These are phyloP conservation scores for Scedosporium minutisporum DNA, from an alignment of 2,329 filamentous ascomycete species.

Conservation along the genomic window DNA sequence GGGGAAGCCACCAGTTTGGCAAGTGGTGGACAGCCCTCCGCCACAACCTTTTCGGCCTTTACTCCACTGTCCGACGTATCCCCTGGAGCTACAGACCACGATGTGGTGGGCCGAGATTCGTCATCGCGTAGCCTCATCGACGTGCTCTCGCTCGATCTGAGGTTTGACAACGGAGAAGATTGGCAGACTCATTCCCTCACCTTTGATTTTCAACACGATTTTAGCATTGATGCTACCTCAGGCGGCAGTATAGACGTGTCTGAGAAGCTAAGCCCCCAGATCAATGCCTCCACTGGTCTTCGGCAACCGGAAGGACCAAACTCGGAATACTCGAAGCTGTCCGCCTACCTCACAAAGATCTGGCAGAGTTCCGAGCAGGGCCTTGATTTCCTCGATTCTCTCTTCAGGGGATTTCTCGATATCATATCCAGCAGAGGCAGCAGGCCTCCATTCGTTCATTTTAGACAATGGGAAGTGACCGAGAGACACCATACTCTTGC, in stretches of 20 bases:
- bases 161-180: neutral
- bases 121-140: neutral
- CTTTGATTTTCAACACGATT: neutral
- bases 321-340: neutral
- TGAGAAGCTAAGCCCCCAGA: neutral
- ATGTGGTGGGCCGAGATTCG: neutral
- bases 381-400: neutral
- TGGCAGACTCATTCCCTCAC: neutral
- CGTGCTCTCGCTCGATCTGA: neutral
- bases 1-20: neutral
- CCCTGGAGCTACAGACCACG: neutral
- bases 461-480: neutral
- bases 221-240: neutral
- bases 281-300: neutral
- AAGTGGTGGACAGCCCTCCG: neutral
- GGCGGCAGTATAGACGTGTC: neutral
- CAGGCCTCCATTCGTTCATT: neutral
- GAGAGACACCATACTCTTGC: neutral
- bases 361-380: slow-evolving; percentile 2
- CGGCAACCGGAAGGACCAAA: neutral
- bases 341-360: neutral
- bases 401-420: neutral
- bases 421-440: neutral
- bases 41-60: neutral
- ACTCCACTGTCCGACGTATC: neutral